phyloP scores from a whole-genome alignment of 1,284 basidiomycete genomes.

The Phaffia rhodozyma region DNA sequence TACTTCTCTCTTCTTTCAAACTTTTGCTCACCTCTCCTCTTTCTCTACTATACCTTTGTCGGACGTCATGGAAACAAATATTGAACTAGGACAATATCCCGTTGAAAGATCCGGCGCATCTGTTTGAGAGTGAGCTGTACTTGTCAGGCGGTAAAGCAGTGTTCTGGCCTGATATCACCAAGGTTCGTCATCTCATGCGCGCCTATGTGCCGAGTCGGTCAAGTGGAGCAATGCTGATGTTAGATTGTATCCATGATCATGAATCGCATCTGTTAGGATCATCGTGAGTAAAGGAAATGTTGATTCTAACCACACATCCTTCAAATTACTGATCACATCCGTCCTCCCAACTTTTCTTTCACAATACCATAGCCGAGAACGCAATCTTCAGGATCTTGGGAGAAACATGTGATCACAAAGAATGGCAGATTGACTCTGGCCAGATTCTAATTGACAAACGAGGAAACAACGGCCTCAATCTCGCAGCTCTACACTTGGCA shows the following conservation, averaged over 20 bases:
- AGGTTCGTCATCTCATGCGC: constrained; percentile 29
- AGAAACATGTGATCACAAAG: constrained; percentile 33
- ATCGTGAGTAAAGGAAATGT: constrained; percentile 20
- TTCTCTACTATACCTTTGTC: background rate
- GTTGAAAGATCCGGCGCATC: constrained; percentile 33
- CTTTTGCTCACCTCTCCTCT: background rate
- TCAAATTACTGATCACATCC: background rate
- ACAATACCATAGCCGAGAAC: constrained; percentile 31
- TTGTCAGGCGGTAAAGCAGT: constrained; percentile 32
- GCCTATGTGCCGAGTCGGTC: too few species aligned
- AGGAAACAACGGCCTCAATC: constrained; percentile 38
- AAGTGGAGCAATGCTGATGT: too few species aligned
- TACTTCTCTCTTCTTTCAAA: background rate
- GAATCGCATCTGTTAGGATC: background rate
- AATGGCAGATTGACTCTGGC: constrained; percentile 34
- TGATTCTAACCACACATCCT: background rate
- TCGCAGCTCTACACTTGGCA: constrained; percentile 38
- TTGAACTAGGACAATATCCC: constrained; percentile 34
- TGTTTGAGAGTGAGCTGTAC: constrained; percentile 36
- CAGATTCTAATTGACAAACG: constrained; percentile 40
- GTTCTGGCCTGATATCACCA: constrained; percentile 41
- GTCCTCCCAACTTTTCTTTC: background rate
- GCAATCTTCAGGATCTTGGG: constrained; percentile 40
- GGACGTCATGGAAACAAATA: background rate
- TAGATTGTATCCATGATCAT: too few species aligned